Base-by-base conservation (phyloP, 1,139 yeast genomes). In the Yamadazyma dushanensis region DNA sequence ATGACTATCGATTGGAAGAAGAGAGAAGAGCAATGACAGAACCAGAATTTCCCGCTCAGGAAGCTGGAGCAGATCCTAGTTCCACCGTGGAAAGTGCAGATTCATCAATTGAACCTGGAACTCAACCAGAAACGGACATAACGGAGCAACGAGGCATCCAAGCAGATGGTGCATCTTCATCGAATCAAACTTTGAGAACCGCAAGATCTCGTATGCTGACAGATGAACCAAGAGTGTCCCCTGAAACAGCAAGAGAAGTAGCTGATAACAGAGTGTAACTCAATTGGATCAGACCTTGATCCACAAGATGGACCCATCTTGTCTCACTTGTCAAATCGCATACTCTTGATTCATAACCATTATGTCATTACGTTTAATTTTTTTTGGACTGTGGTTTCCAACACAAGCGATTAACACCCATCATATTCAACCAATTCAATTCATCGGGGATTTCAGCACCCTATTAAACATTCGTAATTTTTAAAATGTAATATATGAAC, bases 1-100 rank as follows among this genome's bases (percentile, higher is more conserved):
- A 50, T 23, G 46, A 49, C 16, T 47, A 36, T 34, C 26, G 57
- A 25, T 24, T 45, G 11, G 47, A 25, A 8, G 45, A 46, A 35
- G 51, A 47, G 26, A 29, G 47, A 21, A 32, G 39, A 26, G 7
- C 17, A 4, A 25, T 14, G 27, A 11, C 27, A 15, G 7, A 8
- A n/a, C 26, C 26, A 9, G 14, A 26, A 25, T 16, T n/a, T n/a
- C n/a, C n/a, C n/a, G n/a, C n/a, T 26, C 36, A n/a, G 25, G 26
- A 11, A 8, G 13, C 10, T 11, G 13, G 11, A 23, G 26, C 16
- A 7, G 23, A n/a, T n/a, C n/a, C n/a, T n/a, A n/a, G n/a, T n/a
- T 27, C 16, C 8, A 19, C 14, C 18, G n/a, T 8, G 18, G 18
- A 26, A 16, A 8, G 7, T 11, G 26, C 7, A 7, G 8, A 24